Evolutionary conservation across 179 eudicot genomes (phyloP), one percentile per base, ranked within the genome.

Genomic region (Silene vulgaris): DNA sequence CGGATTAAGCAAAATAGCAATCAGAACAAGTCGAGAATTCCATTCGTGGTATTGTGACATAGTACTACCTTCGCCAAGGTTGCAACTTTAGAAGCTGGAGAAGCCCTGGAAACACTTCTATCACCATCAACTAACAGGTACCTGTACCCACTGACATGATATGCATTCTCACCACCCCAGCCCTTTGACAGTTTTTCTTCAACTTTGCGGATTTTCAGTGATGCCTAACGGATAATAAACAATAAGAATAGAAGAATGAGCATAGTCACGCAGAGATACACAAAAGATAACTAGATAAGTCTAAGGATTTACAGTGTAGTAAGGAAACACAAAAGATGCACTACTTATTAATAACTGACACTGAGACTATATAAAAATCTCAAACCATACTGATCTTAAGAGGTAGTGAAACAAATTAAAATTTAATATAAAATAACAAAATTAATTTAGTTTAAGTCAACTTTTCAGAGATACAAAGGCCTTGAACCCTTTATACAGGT

Each of bases 141-240:
- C 9, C 99, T 90, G 76, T 95, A 95, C 23, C 99, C 97, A 81
- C 86, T 71, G 56, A 95, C 99, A 84, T 95, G 99, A 85, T 95
- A 95, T 11, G 97, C 99, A 84, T 95, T 95, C 89, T 95, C 99
- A 76, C 99, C 99, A 48, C 95, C 97, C 99, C 99, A 95, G 59
- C 99, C 99, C 84, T 91, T 92, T 30, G 97, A 79, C 75, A 95
- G 85, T 84, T 85, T 95, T 82, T 92, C 99, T 84, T 95, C 99
- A 80, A 92, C 89, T 83, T 85, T 95, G 74, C 74, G 72, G 69
- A 92, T 89, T 85, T 92, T 89, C 40, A 84, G 69, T 59, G 96
- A 92, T 77, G 92, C 95, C 99, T 92, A 77, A 32, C 35, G 84
- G 35, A 78, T 77, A 70, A 26, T 1, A 14, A 62, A 57, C 20